Evolutionary conservation across 2,329 filamentous ascomycete genomes (phyloP), one percentile per base, ranked within the genome.

Genomic region (Arthrinium phaeospermum): DNA sequence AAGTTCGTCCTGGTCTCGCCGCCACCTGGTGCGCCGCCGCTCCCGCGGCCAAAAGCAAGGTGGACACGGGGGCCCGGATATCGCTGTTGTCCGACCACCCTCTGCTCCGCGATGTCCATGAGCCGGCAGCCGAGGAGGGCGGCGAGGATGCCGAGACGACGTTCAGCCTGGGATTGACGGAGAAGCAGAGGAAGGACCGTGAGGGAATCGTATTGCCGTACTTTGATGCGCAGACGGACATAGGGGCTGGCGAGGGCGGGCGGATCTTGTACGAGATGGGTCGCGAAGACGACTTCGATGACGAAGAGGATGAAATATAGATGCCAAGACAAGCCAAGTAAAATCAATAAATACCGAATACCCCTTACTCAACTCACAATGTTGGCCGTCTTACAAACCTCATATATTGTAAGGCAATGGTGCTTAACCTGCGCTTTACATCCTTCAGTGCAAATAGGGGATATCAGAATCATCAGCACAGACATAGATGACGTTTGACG

Each of bases 251-350:
- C 0, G 94, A 97, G 78, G 96, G 96, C 5, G 96, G 96, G 0
- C 89, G 96, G 73, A 99, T 99, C 75, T 80, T 99, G 78, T 99
- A 99, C 81, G 96, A 98, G 77, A 97, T 98, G 93, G 96, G 95
- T 1, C 90, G 91, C 74, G 96, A 98, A 84, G 96, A 99, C 82
- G 95, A 98, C 81, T 98, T 98, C 83, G 95, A 98, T 77, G 95
- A 97, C 73, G 95, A 97, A 79, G 95, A 81, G 70, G 80, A 81
- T 67, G 80, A 81, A 72, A 81, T 81, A 76, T 81, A 75, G 22
- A 64, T n/a, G 34, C 53, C 53, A 37, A 22, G 16, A 61, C 34
- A 64, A n/a, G 30, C 30, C 30, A 61, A 61, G 30, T 4, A 14
- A 41, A 24, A n/a, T 13, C 4, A 64, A 14, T 6, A 41, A 41